phyloP scores from a whole-genome alignment of 768 basidiomycete species.

The Podaxis sp. region DNA sequence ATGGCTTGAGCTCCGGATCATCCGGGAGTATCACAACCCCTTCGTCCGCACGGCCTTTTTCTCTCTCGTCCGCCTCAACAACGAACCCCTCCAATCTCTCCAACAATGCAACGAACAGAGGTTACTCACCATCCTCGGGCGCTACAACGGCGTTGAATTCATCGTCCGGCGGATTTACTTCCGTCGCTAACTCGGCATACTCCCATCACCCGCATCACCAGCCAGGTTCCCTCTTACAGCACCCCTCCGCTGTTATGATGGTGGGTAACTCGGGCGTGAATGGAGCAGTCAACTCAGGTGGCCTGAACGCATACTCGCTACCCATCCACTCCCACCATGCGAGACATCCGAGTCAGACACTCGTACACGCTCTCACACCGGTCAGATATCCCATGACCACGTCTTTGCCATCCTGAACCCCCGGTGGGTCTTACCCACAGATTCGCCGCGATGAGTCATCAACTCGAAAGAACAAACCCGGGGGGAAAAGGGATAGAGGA shows the following conservation, averaged over 20 bases:
- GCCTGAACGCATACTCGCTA: constrained; percentile 18
- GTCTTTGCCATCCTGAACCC: constrained; percentile 17
- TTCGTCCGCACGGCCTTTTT: constrained; percentile 7
- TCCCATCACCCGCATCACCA: constrained; percentile 20
- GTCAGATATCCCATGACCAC: constrained; percentile 28
- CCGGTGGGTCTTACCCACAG: not conserved
- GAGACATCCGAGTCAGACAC: constrained; percentile 34
- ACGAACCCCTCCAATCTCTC: not conserved
- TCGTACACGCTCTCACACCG: constrained; percentile 44
- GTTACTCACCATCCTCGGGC: not conserved
- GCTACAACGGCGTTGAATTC: constrained; percentile 1
- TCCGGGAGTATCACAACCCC: constrained; percentile 7
- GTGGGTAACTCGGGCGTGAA: not conserved
- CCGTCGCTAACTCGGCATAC: constrained; percentile 3
- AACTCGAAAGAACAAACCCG: constrained; percentile 11
- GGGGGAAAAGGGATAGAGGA: constrained; percentile 9
- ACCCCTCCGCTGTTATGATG: not conserved
- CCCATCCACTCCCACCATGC: constrained; percentile 26
- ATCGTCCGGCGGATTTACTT: constrained; percentile 3
- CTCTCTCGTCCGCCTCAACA: constrained; percentile 5
- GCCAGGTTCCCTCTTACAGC: not conserved
- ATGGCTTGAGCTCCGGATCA: not conserved
- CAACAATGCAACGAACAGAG: not conserved
- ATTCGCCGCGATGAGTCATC: constrained; percentile 7
- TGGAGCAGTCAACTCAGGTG: not conserved